Evolutionary conservation across 1,284 basidiomycete genomes (phyloP).

Genomic region (Leccinum ambiguum): DNA sequence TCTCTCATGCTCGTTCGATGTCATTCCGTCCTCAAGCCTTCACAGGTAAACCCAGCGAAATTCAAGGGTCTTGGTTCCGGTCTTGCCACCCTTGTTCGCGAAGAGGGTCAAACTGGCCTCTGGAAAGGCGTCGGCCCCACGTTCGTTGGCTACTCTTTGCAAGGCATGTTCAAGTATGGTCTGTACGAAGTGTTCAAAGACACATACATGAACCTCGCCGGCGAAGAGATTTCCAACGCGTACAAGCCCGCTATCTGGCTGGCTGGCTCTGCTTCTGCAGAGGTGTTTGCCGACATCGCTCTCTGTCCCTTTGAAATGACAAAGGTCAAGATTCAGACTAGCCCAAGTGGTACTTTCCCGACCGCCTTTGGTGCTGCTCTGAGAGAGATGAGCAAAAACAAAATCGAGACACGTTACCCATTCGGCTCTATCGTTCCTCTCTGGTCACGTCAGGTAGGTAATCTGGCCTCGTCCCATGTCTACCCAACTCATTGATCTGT

Average conservation of each 20-base stretch:
- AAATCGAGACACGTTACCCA: slow-evolving; percentile 69
- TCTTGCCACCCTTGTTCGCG: slow-evolving; percentile 75
- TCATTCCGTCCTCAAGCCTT: background rate
- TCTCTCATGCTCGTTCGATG: background rate
- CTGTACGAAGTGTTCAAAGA: slow-evolving; percentile 98
- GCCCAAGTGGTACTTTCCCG: slow-evolving; percentile 70
- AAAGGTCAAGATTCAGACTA: slow-evolving; percentile 84
- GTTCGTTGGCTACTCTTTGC: slow-evolving; percentile 91
- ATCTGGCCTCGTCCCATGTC: background rate
- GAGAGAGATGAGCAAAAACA: slow-evolving; percentile 60
- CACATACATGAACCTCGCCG: slow-evolving; percentile 81
- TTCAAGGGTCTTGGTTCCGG: slow-evolving; percentile 76
- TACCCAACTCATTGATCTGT: background rate
- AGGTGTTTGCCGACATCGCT: slow-evolving; percentile 92
- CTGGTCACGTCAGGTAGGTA: slow-evolving; percentile 75
- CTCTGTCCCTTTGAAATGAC: slow-evolving; percentile 82
- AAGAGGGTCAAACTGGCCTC: slow-evolving; percentile 84
- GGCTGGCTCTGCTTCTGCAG: slow-evolving; percentile 89
- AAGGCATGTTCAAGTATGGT: slow-evolving; percentile 97
- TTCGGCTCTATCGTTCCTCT: slow-evolving; percentile 79
- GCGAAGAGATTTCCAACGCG: slow-evolving; percentile 78
- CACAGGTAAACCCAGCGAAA: slow-evolving; percentile 66
- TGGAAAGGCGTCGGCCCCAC: slow-evolving; percentile 95
- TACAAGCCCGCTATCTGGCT: slow-evolving; percentile 97
- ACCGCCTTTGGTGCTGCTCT: slow-evolving; percentile 66